Conservation (phyloP, 805 yeast genomes). For the Candida takata region DNA sequence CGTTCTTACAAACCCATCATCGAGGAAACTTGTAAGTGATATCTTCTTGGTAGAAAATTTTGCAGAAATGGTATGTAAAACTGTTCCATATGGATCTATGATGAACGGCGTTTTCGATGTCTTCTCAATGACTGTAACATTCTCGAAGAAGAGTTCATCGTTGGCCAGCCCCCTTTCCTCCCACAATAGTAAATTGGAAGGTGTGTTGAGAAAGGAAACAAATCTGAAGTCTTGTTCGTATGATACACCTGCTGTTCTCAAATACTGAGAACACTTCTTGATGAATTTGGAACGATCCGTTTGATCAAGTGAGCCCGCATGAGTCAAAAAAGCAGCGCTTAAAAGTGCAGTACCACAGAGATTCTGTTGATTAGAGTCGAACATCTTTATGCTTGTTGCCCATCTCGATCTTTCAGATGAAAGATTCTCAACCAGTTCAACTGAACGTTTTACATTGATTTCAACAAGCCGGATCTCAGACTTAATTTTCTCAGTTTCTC, state of each 20-base stretch:
- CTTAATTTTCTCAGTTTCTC: conserved; percentile 74
- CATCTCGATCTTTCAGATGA: conserved; percentile 68
- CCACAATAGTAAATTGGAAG: conserved; percentile 44
- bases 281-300: conserved; percentile 32
- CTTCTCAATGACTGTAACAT: conserved; percentile 45
- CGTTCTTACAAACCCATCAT: conserved; percentile 55
- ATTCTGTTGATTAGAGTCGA: conserved; percentile 35
- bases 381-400: conserved; percentile 51
- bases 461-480: conserved; percentile 60
- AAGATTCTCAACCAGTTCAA: conserved; percentile 53
- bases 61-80: conserved; percentile 34
- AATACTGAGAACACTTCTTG: conserved; percentile 29
- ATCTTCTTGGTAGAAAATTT: conserved; percentile 30
- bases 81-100: conserved; percentile 62
- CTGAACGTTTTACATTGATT: conserved; percentile 53
- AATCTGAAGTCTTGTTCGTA: conserved; percentile 32
- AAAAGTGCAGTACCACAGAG: conserved; percentile 63
- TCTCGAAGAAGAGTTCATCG: conserved; percentile 59
- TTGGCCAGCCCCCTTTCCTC: conserved; percentile 42
- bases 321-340: conserved; percentile 53
- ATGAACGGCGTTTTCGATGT: conserved; percentile 43
- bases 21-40: conserved; percentile 62
- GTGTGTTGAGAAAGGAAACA: conserved; percentile 32
- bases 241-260: conserved; percentile 31
- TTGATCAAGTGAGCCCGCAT: conserved; percentile 54